phyloP scores from a whole-genome alignment of 2,329 filamentous ascomycete species.

The Sclerotinia borealis region DNA sequence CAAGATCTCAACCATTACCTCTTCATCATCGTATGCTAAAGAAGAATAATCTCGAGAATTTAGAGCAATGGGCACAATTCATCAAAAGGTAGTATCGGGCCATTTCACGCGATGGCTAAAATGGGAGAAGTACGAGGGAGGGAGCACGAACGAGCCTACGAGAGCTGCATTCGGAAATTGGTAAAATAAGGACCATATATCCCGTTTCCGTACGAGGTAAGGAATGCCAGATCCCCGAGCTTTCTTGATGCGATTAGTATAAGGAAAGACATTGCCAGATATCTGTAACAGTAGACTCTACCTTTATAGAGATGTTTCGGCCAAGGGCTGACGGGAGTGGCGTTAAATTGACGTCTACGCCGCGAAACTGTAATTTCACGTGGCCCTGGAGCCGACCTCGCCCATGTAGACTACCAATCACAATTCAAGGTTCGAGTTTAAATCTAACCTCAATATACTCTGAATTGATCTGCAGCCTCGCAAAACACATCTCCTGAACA shows the following conservation, averaged over 20 bases:
- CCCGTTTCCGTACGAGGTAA: neutral
- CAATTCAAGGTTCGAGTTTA: neutral
- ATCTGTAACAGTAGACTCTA: no score
- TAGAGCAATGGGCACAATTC: neutral
- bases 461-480: slow-evolving; percentile 1
- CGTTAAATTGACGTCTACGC: neutral
- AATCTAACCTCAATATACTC: neutral
- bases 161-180: neutral
- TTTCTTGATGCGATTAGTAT: neutral
- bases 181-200: neutral
- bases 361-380: slow-evolving; percentile 3
- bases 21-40: neutral
- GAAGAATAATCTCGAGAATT: neutral
- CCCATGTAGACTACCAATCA: neutral
- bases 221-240: neutral
- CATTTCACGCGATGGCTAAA: slow-evolving; percentile 2
- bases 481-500: neutral
- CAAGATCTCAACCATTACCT: neutral
- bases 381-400: neutral
- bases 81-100: neutral
- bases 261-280: neutral
- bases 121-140: neutral
- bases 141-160: neutral
- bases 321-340: neutral
- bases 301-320: neutral